These are phyloP conservation scores for Phycomyces nitens DNA, from an alignment of 192 early-diverging fungal species.

Conservation along the genomic window DNA sequence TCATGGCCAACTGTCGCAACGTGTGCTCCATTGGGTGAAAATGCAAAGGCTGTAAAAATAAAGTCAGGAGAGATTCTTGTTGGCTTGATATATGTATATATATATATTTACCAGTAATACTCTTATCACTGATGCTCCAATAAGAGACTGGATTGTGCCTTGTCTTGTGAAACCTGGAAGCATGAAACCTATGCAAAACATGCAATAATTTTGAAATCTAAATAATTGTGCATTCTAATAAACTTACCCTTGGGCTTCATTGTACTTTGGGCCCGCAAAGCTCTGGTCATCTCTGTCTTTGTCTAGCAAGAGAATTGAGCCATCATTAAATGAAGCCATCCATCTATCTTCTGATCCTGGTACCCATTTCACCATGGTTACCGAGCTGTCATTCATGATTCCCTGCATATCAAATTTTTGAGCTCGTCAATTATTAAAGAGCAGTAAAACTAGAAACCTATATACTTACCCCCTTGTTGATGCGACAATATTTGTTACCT, in stretches of 20 bases:
- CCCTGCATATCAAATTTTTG: constrained; percentile 44
- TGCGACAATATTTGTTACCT: constrained; percentile 76
- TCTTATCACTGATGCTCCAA: constrained; percentile 30
- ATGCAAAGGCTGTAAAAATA: constrained; percentile 57
- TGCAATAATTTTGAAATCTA: background rate
- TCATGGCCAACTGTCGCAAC: constrained; percentile 77
- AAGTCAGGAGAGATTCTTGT: no score
- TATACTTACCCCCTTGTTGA: constrained; percentile 72
- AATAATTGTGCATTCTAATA: background rate
- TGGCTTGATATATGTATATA: background rate
- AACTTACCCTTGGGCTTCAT: background rate
- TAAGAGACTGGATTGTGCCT: constrained; percentile 31
- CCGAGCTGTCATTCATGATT: constrained; percentile 57
- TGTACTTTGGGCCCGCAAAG: constrained; percentile 21
- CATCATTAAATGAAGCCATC: constrained; percentile 81
- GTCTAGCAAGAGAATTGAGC: constrained; percentile 80
- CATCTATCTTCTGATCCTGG: constrained; percentile 83
- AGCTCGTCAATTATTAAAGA: no score
- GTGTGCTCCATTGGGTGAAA: constrained; percentile 82
- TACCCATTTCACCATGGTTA: constrained; percentile 86
- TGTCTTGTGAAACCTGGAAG: constrained; percentile 7
- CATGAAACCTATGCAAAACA: constrained; percentile 12
- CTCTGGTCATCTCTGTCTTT: constrained; percentile 80
- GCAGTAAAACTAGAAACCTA: background rate
- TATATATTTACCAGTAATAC: constrained; percentile 14